Base-by-base conservation (phyloP, 2,329 filamentous ascomycete species). In the Macrophomina pseudophaseolina region DNA sequence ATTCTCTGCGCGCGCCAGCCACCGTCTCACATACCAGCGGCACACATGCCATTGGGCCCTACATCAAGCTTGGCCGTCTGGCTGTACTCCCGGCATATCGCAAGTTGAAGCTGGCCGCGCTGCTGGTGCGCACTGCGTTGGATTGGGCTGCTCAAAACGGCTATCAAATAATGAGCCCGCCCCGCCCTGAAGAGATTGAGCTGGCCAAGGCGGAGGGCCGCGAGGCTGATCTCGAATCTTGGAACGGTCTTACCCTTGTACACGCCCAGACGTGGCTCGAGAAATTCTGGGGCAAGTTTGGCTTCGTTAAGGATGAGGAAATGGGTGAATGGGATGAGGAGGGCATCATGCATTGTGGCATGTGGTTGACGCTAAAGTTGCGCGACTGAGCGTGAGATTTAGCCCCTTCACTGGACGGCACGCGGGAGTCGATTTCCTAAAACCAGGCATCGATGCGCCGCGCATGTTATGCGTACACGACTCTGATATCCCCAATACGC, bases 21-120 rank as follows among this genome's bases (percentile, higher is more conserved):
- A 60, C 59, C 30, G 46, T 14, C 6, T 28, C 14, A 6, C 40
- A 48, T 14, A 18, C 60, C 14, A 66, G 64, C 16, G 51, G 59
- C 33, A 48, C 58, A 3, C 38, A 40, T 32, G 42, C 38, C 6
- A 74, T 81, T 44, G 92, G 96, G 73, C 88, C 91, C 0, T 97
- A 94, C 77, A 83, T 97, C 69, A 96, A 94, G 79, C 80, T 97
- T 1, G 92, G 92, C 5, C 86, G 92, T 0, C 82, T 97, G 33
- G 91, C 92, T 0, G 89, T 95, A 0, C 71, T 91, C 14, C 80
- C 83, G 8, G 82, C 86, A 32, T 92, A 88, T 74, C 86, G 93
- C 35, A 87, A 89, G 0, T 83, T 85, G 68, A 87, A 87, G 11
- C 81, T 96, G 38, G 89, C 87, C 0, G 84, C 83, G 60, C 79